Conservation (phyloP, 2,329 filamentous ascomycete genomes). For the Cryphonectria carpinicola region DNA sequence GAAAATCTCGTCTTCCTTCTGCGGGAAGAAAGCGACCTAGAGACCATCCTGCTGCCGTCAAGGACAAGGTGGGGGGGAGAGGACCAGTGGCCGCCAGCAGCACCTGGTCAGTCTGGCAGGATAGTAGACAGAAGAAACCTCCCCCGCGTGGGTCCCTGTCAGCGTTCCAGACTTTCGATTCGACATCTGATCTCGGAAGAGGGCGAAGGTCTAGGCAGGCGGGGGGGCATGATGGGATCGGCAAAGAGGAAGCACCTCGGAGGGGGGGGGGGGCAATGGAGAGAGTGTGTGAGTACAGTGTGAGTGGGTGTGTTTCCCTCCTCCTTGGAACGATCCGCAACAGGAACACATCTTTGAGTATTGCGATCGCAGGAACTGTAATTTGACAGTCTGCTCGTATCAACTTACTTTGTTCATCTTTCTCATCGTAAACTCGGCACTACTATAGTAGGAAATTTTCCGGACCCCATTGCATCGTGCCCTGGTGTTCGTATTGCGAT, state of each 20-base stretch:
- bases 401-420: neutral
- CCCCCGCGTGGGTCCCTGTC: constrained; percentile 21
- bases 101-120: neutral
- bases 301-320: too few species aligned
- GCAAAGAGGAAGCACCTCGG: constrained; percentile 5
- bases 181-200: constrained; percentile 2
- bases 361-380: neutral
- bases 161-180: constrained; percentile 18
- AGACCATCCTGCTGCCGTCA: neutral
- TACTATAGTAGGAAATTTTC: neutral
- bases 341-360: neutral
- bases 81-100: too few species aligned
- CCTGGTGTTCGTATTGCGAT: constrained; percentile 2
- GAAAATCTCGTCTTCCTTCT: neutral
- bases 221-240: constrained; percentile 5
- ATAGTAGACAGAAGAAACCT: neutral
- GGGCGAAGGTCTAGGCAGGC: constrained; percentile 1
- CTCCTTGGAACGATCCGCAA: neutral
- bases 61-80: neutral
- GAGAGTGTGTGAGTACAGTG: neutral
- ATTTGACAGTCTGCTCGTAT: neutral
- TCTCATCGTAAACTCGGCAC: neutral
- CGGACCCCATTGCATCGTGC: neutral
- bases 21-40: neutral
- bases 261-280: neutral